phyloP scores from a whole-genome alignment of 2,329 filamentous ascomycete species.

The Paramyrothecium sp. region DNA sequence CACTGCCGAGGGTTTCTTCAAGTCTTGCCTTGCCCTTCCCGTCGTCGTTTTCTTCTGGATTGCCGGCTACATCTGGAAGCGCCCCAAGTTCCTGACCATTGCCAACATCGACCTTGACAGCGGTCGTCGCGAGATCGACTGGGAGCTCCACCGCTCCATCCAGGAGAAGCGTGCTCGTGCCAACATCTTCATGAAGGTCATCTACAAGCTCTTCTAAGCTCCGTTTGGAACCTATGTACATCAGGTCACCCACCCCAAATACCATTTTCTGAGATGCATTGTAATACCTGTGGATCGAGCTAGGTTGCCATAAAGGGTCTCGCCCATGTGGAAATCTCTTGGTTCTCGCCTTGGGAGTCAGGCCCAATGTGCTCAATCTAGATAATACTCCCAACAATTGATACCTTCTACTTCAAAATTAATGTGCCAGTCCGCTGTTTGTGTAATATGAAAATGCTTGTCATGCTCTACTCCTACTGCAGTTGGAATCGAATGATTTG shows the following conservation, averaged over 20 bases:
- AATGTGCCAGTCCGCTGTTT: no score
- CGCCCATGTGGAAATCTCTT: no score
- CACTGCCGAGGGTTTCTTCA: slow-evolving; percentile 51
- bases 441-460: no score
- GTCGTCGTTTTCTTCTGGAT: slow-evolving; percentile 54
- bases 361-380: no score
- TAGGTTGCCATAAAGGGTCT: no score
- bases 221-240: background rate
- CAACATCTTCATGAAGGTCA: slow-evolving; percentile 4
- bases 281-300: background rate
- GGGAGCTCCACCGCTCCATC: slow-evolving; percentile 38
- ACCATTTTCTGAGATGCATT: background rate
- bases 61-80: slow-evolving; percentile 63
- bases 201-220: slow-evolving; percentile 7
- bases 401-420: no score
- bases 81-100: slow-evolving; percentile 54
- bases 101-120: slow-evolving; percentile 66
- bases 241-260: background rate
- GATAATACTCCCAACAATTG: no score
- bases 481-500: no score
- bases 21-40: slow-evolving; percentile 50
- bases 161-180: slow-evolving; percentile 6
- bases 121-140: slow-evolving; percentile 63
- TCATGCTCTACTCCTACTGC: no score
- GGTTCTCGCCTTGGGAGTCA: no score